These are phyloP conservation scores for Lanmaoa rubissima DNA, from an alignment of 768 basidiomycete species.

Conservation along the genomic window DNA sequence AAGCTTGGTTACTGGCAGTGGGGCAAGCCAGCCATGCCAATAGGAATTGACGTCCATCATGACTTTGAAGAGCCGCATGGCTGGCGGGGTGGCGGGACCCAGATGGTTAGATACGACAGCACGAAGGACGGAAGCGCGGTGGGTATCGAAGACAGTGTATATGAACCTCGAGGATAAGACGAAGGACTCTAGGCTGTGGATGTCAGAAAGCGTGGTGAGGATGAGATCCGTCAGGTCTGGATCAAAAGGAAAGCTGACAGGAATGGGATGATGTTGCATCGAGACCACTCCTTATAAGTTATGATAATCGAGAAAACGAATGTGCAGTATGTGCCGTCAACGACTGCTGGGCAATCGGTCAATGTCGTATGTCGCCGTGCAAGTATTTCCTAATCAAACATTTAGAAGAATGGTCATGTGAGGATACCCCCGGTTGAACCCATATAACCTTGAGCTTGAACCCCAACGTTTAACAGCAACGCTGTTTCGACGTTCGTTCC, in stretches of 20 bases:
- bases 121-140: slow-evolving; percentile 11
- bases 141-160: slow-evolving; percentile 12
- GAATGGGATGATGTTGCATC: not conserved
- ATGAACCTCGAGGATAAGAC: slow-evolving; percentile 18
- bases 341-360: no score
- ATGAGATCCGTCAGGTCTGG: slow-evolving; percentile 13
- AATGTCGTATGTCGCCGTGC: no score
- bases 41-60: slow-evolving; percentile 10
- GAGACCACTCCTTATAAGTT: no score
- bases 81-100: slow-evolving; percentile 3
- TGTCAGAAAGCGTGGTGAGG: slow-evolving; percentile 9
- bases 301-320: no score
- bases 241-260: slow-evolving; percentile 7
- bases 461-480: no score
- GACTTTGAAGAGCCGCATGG: slow-evolving; percentile 19
- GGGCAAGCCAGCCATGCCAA: slow-evolving; percentile 18
- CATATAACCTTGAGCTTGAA: no score
- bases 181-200: slow-evolving; percentile 10
- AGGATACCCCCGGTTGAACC: no score
- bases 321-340: no score
- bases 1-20: slow-evolving; percentile 7
- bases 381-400: no score
- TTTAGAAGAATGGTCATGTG: no score
- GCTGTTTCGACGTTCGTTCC: no score
- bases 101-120: slow-evolving; percentile 17